Conservation (phyloP, 345 rosid genomes). For the Gossypium mustelinum region DNA sequence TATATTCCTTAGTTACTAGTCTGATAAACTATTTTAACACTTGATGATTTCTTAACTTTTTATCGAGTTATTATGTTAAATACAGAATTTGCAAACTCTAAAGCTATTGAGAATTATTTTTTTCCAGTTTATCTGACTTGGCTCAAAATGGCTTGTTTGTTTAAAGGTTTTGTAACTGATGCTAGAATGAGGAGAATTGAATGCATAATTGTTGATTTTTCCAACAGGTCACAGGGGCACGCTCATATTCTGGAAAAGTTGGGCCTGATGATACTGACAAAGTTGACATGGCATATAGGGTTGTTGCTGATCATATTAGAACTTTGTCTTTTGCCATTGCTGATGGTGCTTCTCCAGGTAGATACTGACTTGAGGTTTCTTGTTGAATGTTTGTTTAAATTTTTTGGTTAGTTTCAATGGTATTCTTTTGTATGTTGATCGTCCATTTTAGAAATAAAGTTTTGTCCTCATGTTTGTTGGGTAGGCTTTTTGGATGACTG, state of each 20-base stretch:
- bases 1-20: not conserved
- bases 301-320: conserved; percentile 95
- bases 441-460: not conserved
- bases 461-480: not conserved
- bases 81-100: not conserved
- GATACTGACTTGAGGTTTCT: not conserved
- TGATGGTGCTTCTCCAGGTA: conserved; percentile 99
- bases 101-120: not conserved
- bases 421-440: not conserved
- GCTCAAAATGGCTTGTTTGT: not conserved
- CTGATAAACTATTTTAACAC: not conserved
- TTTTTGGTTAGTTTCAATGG: not conserved
- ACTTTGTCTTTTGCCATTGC: conserved; percentile 95
- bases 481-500: not conserved
- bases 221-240: conserved; percentile 76
- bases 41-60: not conserved
- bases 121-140: not conserved
- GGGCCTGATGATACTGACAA: conserved; percentile 75
- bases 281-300: conserved; percentile 98
- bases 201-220: not conserved
- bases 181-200: not conserved
- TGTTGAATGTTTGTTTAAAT: not conserved
- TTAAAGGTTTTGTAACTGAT: not conserved
- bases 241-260: conserved; percentile 87
- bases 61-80: not conserved